These are phyloP conservation scores for Collybia sordida DNA, from an alignment of 768 basidiomycete species.

Conservation along the genomic window DNA sequence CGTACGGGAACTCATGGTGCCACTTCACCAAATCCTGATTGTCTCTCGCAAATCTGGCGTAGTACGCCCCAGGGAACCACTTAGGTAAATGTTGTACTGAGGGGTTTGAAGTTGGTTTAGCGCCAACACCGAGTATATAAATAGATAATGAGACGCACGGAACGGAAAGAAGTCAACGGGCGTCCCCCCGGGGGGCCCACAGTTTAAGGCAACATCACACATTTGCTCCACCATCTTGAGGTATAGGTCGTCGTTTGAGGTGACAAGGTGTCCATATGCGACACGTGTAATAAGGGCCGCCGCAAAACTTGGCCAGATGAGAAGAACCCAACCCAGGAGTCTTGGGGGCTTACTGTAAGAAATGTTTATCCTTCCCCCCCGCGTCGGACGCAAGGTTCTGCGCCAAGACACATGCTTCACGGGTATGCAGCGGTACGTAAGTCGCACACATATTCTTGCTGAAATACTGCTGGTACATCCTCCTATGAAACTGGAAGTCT, in stretches of 20 bases:
- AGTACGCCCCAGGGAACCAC: constrained; percentile 14
- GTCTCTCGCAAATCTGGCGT: constrained; percentile 8
- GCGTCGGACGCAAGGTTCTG: constrained; percentile 24
- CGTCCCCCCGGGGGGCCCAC: constrained; percentile 12
- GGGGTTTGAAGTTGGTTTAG: background rate
- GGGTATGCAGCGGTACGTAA: constrained; percentile 7
- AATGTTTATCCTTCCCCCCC: constrained; percentile 17
- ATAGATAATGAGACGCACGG: no score
- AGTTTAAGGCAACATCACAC: background rate
- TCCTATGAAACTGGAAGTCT: constrained; percentile 4
- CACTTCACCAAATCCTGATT: background rate
- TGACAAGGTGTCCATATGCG: constrained; percentile 15
- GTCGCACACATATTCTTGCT: background rate
- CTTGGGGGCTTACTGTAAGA: constrained; percentile 22
- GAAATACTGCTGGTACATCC: constrained; percentile 12
- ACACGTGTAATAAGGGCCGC: constrained; percentile 14
- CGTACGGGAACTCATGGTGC: constrained; percentile 3
- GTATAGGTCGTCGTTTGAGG: constrained; percentile 14
- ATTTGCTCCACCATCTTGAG: constrained; percentile 6
- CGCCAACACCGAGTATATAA: background rate
- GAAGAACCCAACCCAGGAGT: background rate
- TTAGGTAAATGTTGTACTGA: constrained; percentile 12
- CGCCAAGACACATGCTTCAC: constrained; percentile 28
- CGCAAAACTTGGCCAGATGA: constrained; percentile 10
- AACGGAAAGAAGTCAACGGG: constrained; percentile 13